Evolutionary conservation across 257 asterid genomes (phyloP), one percentile per base, ranked within the genome.

Genomic region (Fraxinus americana): DNA sequence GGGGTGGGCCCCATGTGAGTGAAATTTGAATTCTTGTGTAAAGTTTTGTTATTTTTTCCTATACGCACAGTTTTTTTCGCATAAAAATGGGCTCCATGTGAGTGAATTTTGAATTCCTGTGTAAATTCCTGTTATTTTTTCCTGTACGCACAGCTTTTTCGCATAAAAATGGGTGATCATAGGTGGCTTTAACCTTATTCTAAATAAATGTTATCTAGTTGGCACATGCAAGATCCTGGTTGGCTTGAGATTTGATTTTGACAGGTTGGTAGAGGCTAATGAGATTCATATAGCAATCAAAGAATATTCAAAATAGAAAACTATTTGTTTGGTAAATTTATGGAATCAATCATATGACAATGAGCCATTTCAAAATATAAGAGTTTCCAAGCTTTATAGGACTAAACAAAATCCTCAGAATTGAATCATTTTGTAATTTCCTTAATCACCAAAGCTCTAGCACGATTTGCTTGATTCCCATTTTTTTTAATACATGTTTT

Each of bases 401-500:
- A 57, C 66, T 57, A n/a, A n/a, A 57, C 29, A 57, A 57, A 21
- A 57, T 52, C 25, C 9, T 16, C 6, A 4, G 6, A 34, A 34
- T 34, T 34, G 36, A 34, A 34, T 34, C 36, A 80, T 75, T 80
- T 79, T 69, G 73, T 78, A 74, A 92, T 89, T 82, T 93, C 93
- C 21, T 82, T 86, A 12, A 89, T 81, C 75, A 93, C 89, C 89
- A 91, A 71, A 82, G 91, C 80, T 80, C 94, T 85, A 41, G 92
- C 91, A 21, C 92, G 83, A 86, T 93, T 91, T 0, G 36, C 3
- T 34, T 34, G 3, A 34, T 34, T 5, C 5, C 36, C 0, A 34
- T 4, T 32, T 32, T 32, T 32, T 32, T 3, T 3, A 32, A 32
- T 3, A 32, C 35, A 32, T 4, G 2, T 34, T 34, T 34, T 34